phyloP scores from a whole-genome alignment of 495 filamentous ascomycete species.

The Filosporella fistucella region DNA sequence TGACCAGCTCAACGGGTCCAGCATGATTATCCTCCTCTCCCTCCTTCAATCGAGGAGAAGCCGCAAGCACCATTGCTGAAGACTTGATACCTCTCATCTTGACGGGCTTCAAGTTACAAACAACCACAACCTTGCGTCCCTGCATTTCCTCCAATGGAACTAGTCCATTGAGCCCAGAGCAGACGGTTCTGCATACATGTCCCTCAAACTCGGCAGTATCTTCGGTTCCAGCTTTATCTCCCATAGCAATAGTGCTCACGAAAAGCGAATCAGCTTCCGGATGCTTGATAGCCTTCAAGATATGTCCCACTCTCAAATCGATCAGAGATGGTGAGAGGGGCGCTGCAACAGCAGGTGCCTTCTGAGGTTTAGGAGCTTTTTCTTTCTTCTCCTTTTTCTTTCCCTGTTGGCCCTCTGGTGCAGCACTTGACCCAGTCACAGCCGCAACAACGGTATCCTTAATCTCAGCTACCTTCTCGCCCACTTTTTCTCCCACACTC shows the following conservation, averaged over 20 bases:
- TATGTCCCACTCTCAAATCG: conserved; percentile 94
- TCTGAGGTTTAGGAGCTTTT: conserved; percentile 66
- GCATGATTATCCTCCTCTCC: conserved; percentile 80
- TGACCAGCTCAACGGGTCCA: conserved; percentile 89
- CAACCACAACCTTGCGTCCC: conserved; percentile 84
- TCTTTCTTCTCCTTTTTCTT: conserved; percentile 83
- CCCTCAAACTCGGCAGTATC: conserved; percentile 85
- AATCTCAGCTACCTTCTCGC: conserved; percentile 22
- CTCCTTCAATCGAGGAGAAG: conserved; percentile 73
- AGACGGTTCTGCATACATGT: conserved; percentile 87
- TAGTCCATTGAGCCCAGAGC: conserved; percentile 91
- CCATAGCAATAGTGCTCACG: conserved; percentile 95
- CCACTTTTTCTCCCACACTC: conserved; percentile 23
- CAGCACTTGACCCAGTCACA: conserved; percentile 25
- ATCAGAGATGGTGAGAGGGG: conserved; percentile 80
- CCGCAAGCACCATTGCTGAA: conserved; percentile 91
- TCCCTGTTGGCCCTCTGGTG: conserved; percentile 14
- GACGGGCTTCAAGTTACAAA: conserved; percentile 97
- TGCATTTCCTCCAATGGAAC: conserved; percentile 95
- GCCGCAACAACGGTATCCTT: conserved; percentile 42
- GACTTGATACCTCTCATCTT: conserved; percentile 98
- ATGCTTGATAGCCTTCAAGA: conserved; percentile 89
- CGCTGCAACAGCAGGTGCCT: conserved; percentile 59
- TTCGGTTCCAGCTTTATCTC: conserved; percentile 79
- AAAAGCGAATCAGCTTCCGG: conserved; percentile 94